Evolutionary conservation across 2,329 filamentous ascomycete species (phyloP).

Genomic region (Paecilomyces variotii): DNA sequence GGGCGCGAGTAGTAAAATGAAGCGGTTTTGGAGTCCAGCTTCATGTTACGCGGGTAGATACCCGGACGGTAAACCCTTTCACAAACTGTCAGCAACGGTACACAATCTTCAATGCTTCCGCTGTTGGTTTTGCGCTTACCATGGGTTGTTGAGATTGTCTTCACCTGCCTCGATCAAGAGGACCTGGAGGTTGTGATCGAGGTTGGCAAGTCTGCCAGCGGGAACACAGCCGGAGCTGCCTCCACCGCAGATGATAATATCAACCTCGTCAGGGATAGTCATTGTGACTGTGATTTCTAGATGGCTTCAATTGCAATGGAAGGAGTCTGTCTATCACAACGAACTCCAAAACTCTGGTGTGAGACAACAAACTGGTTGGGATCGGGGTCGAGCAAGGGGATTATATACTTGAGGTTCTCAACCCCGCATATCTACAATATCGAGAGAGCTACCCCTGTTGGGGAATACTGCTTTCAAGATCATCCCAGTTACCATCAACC

Average conservation of each 20-base stretch:
- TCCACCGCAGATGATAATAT: slow-evolving; percentile 73
- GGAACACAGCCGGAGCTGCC: slow-evolving; percentile 49
- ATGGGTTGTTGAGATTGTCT: slow-evolving; percentile 69
- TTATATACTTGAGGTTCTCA: background rate
- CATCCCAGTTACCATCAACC: background rate
- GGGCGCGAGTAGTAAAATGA: slow-evolving; percentile 73
- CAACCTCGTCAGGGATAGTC: slow-evolving; percentile 67
- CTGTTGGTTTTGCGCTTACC: slow-evolving; percentile 23
- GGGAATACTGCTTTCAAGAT: background rate
- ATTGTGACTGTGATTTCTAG: slow-evolving; percentile 24
- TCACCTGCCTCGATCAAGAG: slow-evolving; percentile 64
- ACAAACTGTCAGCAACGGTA: background rate
- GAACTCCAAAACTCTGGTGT: background rate
- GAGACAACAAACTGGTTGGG: background rate
- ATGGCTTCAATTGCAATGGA: background rate
- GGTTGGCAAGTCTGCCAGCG: slow-evolving; percentile 54
- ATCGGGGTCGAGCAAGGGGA: background rate
- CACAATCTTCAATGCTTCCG: background rate
- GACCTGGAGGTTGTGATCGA: slow-evolving; percentile 67
- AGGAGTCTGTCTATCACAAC: background rate
- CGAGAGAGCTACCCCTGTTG: background rate
- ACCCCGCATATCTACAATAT: background rate
- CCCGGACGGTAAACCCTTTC: slow-evolving; percentile 63
- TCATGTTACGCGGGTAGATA: slow-evolving; percentile 72
- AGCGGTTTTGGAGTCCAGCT: slow-evolving; percentile 71